These are phyloP conservation scores for Eimeria praecox DNA, from an alignment of 169 alveolate genomes.

Conservation along the genomic window DNA sequence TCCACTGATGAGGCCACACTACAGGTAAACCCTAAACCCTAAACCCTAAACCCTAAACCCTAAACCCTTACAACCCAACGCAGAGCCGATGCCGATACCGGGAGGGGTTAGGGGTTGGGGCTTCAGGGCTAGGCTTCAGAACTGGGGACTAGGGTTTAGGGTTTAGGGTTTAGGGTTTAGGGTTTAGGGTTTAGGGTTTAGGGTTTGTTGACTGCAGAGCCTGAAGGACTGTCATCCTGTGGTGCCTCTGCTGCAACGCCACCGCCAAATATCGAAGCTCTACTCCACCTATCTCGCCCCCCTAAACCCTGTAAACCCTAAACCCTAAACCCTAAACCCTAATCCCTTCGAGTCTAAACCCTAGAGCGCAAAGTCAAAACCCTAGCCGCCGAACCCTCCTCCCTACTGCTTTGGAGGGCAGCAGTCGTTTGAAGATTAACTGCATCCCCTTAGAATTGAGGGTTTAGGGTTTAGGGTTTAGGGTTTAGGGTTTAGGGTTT, in stretches of 20 bases:
- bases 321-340: constrained; percentile 7
- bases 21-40: constrained; percentile 63
- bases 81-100: not conserved
- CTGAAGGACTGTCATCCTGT: constrained; percentile 79
- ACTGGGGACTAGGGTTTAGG: not conserved
- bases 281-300: constrained; percentile 69
- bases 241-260: constrained; percentile 71
- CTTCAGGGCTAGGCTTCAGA: no score
- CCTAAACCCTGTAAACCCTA: constrained; percentile 62
- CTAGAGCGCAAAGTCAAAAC: not conserved
- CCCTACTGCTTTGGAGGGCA: not conserved
- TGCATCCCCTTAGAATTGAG: no score
- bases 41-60: constrained; percentile 46
- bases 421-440: not conserved
- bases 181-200: not conserved
- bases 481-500: constrained; percentile 27
- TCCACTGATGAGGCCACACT: constrained; percentile 25
- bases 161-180: not conserved
- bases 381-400: not conserved
- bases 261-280: constrained; percentile 76
- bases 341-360: not conserved
- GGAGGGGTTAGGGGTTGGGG: not conserved
- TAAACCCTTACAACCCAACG: not conserved
- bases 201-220: constrained; percentile 8
- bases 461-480: not conserved